phyloP scores from a whole-genome alignment of 2,329 filamentous ascomycete genomes.

The Shiraia bambusicola region DNA sequence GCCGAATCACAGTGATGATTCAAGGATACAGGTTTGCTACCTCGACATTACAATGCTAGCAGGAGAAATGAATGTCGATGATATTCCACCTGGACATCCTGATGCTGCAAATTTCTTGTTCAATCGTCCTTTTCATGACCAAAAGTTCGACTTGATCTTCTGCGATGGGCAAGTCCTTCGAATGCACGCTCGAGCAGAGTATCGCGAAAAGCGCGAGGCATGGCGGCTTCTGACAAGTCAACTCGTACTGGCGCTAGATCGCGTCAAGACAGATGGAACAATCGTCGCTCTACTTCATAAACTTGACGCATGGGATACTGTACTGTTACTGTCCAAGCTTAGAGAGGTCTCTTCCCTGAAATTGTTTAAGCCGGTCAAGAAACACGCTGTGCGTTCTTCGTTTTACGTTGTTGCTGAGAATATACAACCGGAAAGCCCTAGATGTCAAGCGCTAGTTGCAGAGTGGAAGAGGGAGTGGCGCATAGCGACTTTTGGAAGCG shows the following conservation, averaged over 20 bases:
- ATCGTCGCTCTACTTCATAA: slow-evolving; percentile 56
- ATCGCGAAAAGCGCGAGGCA: slow-evolving; percentile 36
- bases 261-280: slow-evolving; percentile 50
- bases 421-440: slow-evolving; percentile 36
- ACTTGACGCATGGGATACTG: slow-evolving; percentile 45
- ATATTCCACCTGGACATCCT: slow-evolving; percentile 19
- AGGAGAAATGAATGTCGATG: slow-evolving; percentile 35
- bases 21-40: slow-evolving; percentile 14
- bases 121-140: slow-evolving; percentile 3
- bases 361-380: slow-evolving; percentile 49
- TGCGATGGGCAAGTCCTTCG: slow-evolving; percentile 54
- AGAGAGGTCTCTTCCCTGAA: slow-evolving; percentile 45
- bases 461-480: slow-evolving; percentile 15
- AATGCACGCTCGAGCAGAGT: slow-evolving; percentile 17
- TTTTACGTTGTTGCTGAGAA: slow-evolving; percentile 57
- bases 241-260: slow-evolving; percentile 50
- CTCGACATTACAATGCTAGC: slow-evolving; percentile 57
- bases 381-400: slow-evolving; percentile 50
- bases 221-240: slow-evolving; percentile 32
- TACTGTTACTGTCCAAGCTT: slow-evolving; percentile 46
- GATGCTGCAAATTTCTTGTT: slow-evolving; percentile 12
- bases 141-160: slow-evolving; percentile 45
- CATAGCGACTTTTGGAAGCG: slow-evolving; percentile 15
- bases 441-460: slow-evolving; percentile 40
- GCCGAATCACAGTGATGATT: slow-evolving; percentile 1